These are phyloP conservation scores for Ophiosphaerella korrae DNA, from an alignment of 2,329 filamentous ascomycete genomes.

Conservation along the genomic window DNA sequence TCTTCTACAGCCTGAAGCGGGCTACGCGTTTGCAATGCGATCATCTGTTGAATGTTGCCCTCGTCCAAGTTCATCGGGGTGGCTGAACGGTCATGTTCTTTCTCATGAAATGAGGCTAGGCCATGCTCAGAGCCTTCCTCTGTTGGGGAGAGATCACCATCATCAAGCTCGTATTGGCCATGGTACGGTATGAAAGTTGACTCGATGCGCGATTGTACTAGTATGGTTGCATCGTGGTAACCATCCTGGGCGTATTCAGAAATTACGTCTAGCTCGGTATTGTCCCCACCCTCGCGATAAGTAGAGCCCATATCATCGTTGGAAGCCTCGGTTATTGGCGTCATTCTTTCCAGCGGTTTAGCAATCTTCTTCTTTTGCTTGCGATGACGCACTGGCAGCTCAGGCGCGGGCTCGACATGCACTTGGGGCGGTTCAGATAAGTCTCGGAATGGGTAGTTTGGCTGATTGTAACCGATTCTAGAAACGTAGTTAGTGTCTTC, in stretches of 20 bases:
- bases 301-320: slow-evolving; percentile 16
- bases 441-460: neutral
- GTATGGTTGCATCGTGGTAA: neutral
- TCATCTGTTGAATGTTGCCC: slow-evolving; percentile 1
- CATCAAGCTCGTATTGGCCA: slow-evolving; percentile 11
- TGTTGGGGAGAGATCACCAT: slow-evolving; percentile 17
- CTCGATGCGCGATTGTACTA: neutral
- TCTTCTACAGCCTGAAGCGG: slow-evolving; percentile 30
- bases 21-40: slow-evolving; percentile 10
- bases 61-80: slow-evolving; percentile 5
- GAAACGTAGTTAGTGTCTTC: slow-evolving; percentile 9
- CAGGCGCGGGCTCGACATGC: no score
- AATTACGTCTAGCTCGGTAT: slow-evolving; percentile 22
- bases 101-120: neutral
- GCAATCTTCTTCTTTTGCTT: no score
- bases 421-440: neutral
- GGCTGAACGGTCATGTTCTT: slow-evolving; percentile 8
- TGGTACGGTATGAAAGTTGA: neutral
- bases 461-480: slow-evolving; percentile 10
- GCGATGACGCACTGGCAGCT: no score
- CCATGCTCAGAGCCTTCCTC: slow-evolving; percentile 7
- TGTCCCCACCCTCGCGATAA: slow-evolving; percentile 15
- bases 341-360: slow-evolving; percentile 21
- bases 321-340: slow-evolving; percentile 32
- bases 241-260: slow-evolving; percentile 18